These are phyloP conservation scores for Botrytis hyacinthi DNA, from an alignment of 2,329 filamentous ascomycete genomes.

Conservation along the genomic window DNA sequence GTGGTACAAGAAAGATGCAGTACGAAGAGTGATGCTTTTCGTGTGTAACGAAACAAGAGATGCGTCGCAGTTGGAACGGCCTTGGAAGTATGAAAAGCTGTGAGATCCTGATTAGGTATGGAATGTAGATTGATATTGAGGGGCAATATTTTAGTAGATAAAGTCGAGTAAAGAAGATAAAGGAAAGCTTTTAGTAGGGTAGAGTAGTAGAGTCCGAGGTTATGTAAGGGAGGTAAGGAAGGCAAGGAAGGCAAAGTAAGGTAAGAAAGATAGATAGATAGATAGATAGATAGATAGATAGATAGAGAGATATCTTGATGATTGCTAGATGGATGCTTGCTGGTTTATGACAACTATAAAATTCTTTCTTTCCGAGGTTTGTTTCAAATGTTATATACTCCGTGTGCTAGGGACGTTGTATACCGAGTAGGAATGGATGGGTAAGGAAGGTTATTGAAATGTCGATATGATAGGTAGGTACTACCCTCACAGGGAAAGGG, in stretches of 20 bases:
- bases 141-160: constrained; percentile 10
- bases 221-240: background rate
- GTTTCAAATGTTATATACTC: background rate
- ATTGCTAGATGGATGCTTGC: background rate
- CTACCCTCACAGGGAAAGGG: background rate
- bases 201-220: background rate
- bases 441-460: background rate
- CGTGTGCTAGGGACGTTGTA: background rate
- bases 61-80: background rate
- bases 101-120: background rate
- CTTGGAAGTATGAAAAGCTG: background rate
- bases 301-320: background rate
- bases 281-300: background rate
- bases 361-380: background rate
- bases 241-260: background rate
- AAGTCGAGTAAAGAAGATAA: background rate
- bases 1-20: background rate
- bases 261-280: background rate
- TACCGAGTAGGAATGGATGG: background rate
- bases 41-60: background rate
- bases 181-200: background rate
- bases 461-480: background rate
- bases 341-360: background rate
- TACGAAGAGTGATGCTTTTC: constrained; percentile 10
- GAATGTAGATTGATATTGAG: constrained; percentile 3